phyloP scores from a whole-genome alignment of 2,329 filamentous ascomycete genomes.

The Paraconiothyrium sp. region DNA sequence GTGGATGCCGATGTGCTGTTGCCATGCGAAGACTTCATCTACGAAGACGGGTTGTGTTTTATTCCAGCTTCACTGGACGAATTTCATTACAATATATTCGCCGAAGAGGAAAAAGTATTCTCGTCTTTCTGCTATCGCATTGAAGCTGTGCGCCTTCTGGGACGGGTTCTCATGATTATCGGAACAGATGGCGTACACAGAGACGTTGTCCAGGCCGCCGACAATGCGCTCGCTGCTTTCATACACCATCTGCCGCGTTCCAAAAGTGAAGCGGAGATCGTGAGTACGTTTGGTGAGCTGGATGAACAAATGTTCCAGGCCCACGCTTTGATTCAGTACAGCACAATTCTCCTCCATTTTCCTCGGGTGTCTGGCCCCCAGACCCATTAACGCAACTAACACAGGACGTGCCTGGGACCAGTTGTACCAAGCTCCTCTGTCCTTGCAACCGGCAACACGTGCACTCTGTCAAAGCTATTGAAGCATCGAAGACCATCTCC shows the following conservation, averaged over 20 bases:
- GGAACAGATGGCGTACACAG: slow-evolving; percentile 33
- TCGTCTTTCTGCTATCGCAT: slow-evolving; percentile 86
- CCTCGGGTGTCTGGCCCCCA: slow-evolving; percentile 24
- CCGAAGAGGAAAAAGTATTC: slow-evolving; percentile 72
- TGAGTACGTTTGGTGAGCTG: slow-evolving; percentile 71
- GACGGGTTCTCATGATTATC: slow-evolving; percentile 69
- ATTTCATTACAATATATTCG: slow-evolving; percentile 77
- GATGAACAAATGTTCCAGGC: slow-evolving; percentile 92
- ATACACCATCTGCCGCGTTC: slow-evolving; percentile 75
- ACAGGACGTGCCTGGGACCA: slow-evolving; percentile 22
- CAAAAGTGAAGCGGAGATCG: slow-evolving; percentile 67
- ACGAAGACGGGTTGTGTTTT: slow-evolving; percentile 23
- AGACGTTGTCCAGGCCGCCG: slow-evolving; percentile 60
- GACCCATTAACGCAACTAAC: slow-evolving; percentile 15
- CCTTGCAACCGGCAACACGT: slow-evolving; percentile 52
- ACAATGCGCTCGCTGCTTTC: slow-evolving; percentile 74
- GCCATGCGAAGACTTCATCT: slow-evolving; percentile 80
- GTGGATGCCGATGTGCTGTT: slow-evolving; percentile 73
- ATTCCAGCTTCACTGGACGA: slow-evolving; percentile 67
- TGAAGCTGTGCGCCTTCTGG: slow-evolving; percentile 78
- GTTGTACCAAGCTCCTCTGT: slow-evolving; percentile 22
- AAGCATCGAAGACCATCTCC: slow-evolving; percentile 78
- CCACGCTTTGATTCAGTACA: slow-evolving; percentile 71
- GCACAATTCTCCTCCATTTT: slow-evolving; percentile 30
- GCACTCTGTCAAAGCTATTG: slow-evolving; percentile 80